Base-by-base conservation (phyloP, 169 alveolate species). In the Plasmodium inui region DNA sequence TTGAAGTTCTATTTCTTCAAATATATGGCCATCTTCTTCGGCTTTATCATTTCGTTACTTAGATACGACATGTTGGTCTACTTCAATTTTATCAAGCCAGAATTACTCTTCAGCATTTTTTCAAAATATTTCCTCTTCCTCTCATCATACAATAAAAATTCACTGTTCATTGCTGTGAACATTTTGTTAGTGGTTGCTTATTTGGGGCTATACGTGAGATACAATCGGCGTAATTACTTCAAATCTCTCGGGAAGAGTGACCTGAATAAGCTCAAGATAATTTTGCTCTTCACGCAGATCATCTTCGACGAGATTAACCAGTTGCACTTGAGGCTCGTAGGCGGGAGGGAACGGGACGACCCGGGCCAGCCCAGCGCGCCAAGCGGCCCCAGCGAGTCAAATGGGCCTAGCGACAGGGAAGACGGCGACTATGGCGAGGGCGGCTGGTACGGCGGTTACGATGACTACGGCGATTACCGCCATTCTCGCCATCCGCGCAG, bases 41-140 rank as follows among this genome's bases (percentile, higher is more conserved):
- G 93, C 3, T 86, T 86, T 76, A 30, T 86, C 30, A 76, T 86
- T n/a, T 86, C 93, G 3, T 17, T 86, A 86, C 79, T 86, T 9
- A 86, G 93, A 86, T 86, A 86, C 41, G 93, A 86, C 37, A 41
- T 86, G 41, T 46, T 86, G 26, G 93, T 86, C n/a, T 86, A 86
- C 46, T 86, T 86, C n/a, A 86, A 78, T 76, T 86, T 86, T 37
- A 41, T 86, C 26, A 86, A 86, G 30, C 93, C 93, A 3, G 85
- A 86, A 86, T 17, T 86, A 30, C 67, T 86, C 9, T 41, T 86
- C 30, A 86, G 93, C 80, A 76, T 86, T 2, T 86, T 86, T 41
- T 86, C 93, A 12, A 86, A 86, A 86, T 86, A 86, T 76, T 86
- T 86, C 46, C 44, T 86, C 22, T 86, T 86, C 41, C 70, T 86